Percentiles rank a stretch among this genome's conserved stretches.
Evolutionary conservation across 441 rosid genomes (phyloP).

Genomic region (Gossypium lobatum): DNA sequence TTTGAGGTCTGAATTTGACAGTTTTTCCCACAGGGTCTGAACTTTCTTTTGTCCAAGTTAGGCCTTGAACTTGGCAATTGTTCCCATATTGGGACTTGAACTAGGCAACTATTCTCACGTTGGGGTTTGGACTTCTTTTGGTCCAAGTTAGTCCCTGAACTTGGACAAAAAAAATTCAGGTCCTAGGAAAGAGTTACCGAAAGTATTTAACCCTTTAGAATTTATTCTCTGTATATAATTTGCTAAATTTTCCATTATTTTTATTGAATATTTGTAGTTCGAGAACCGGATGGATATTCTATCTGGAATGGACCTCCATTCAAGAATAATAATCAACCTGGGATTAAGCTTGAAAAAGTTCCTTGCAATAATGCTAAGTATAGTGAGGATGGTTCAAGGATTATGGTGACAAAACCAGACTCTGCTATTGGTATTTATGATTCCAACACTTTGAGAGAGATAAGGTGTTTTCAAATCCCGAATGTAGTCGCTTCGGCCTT

Average conservation of each 20-base stretch:
- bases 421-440: constrained; percentile 52
- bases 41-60: too few species aligned
- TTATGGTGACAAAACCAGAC: constrained; percentile 58
- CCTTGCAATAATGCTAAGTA: constrained; percentile 56
- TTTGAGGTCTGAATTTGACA: too few species aligned
- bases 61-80: too few species aligned
- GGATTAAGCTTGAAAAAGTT: constrained; percentile 48
- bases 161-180: too few species aligned
- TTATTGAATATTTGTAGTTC: constrained; percentile 29
- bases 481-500: constrained; percentile 52
- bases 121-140: too few species aligned
- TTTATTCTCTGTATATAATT: not conserved
- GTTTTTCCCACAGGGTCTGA: too few species aligned
- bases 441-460: constrained; percentile 46
- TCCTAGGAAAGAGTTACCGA: too few species aligned
- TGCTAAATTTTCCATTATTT: constrained; percentile 3
- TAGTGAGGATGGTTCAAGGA: constrained; percentile 66
- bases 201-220: not conserved
- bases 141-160: too few species aligned
- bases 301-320: constrained; percentile 89
- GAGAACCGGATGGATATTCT: constrained; percentile 68
- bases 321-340: constrained; percentile 48
- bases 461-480: constrained; percentile 53
- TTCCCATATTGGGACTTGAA: too few species aligned
- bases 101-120: too few species aligned